Base-by-base conservation (phyloP, 257 asterid genomes). In the Solanum tarapatanum region DNA sequence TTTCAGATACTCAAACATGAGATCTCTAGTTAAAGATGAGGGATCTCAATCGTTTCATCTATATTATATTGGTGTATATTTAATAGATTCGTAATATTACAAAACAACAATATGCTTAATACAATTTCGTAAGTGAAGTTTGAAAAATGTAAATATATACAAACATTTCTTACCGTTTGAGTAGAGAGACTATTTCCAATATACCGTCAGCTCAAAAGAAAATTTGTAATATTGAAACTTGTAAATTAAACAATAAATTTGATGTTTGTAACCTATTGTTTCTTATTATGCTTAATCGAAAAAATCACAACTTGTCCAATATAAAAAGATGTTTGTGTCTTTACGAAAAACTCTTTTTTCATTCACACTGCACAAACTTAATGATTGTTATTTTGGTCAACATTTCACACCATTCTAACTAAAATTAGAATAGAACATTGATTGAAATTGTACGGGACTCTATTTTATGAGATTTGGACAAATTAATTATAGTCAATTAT, bases 81-180 rank as follows among this genome's bases (percentile, higher is more conserved):
- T 60, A 8, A 60, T 62, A 62, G 28, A 23, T 62, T 9, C 13
- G 4, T 62, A 62, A 62, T 23, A 62, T 10, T 62, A 2, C 13
- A 23, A 62, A 23, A 62, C 14, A 62, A 62, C 4, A 17, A 55
- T 8, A 16, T 2, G 2, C n/a, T 17, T 17, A 17, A 55, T 55
- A 17, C 19, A 6, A 14, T 51, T 51, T 51, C 23, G 0, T 2
- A 51, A 51, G 23, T 51, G 0, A 51, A 17, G 9, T 16, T 51
- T 51, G 23, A 51, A 51, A 51, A 6, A 51, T 14, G 3, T 45
- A 45, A 13, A 13, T 45, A 55, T 17, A 0, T n/a, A 0, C 0
- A n/a, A 0, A n/a, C 7, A 4, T 62, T n/a, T n/a, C 0, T 23
- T 62, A n/a, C 30, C 28, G 23, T 4, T 62, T 4, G 32, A n/a